These are phyloP conservation scores for Macrophomina pseudophaseolina DNA, from an alignment of 2,329 filamentous ascomycete species.

Conservation along the genomic window DNA sequence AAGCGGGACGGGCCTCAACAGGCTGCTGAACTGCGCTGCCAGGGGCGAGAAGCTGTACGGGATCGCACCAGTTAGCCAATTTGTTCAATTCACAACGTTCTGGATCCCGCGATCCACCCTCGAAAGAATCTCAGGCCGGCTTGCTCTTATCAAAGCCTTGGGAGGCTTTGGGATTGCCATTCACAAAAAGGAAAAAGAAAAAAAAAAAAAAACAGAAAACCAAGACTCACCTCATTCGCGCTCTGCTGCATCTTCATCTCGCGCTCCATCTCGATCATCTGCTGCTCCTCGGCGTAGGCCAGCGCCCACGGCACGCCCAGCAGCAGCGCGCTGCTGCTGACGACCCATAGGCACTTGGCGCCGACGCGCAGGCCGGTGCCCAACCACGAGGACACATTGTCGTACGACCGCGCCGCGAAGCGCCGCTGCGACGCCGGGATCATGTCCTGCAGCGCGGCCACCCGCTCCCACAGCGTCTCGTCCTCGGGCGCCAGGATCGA, in stretches of 20 bases:
- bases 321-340: constrained; percentile 87
- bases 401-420: constrained; percentile 48
- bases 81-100: too few species aligned
- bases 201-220: too few species aligned
- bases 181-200: too few species aligned
- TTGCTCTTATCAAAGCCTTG: neutral
- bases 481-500: constrained; percentile 18
- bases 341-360: constrained; percentile 87
- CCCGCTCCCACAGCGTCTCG: constrained; percentile 49
- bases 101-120: too few species aligned
- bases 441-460: constrained; percentile 52
- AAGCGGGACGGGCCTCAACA: constrained; percentile 41
- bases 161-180: neutral
- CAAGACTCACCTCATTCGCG: constrained; percentile 71
- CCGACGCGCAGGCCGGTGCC: constrained; percentile 69
- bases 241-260: constrained; percentile 96
- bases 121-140: neutral
- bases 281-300: constrained; percentile 93
- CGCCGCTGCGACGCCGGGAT: constrained; percentile 52
- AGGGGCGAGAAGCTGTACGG: constrained; percentile 41
- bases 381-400: constrained; percentile 61
- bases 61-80: constrained; percentile 12
- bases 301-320: constrained; percentile 92
- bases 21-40: constrained; percentile 33
- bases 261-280: constrained; percentile 96